phyloP scores from a whole-genome alignment of 1,284 basidiomycete species.

The Trametes polyzona region DNA sequence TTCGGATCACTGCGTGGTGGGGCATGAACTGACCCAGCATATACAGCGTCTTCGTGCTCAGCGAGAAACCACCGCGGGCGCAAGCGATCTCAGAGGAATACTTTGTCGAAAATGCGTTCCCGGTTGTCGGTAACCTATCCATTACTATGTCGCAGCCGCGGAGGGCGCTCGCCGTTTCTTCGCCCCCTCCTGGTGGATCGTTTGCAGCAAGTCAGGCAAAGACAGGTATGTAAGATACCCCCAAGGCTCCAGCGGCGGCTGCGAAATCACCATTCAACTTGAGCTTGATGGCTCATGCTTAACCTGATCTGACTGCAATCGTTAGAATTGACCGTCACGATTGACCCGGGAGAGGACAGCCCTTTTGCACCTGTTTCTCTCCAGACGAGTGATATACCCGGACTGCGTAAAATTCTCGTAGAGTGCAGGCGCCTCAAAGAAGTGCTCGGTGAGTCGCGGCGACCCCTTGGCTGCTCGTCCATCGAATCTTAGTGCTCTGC shows the following conservation, averaged over 20 bases:
- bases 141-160: slow-evolving; percentile 56
- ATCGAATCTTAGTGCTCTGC: not conserved
- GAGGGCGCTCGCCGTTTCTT: slow-evolving; percentile 28
- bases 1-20: too few relatives aligned
- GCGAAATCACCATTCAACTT: not conserved
- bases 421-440: slow-evolving; percentile 57
- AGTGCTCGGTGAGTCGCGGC: slow-evolving; percentile 35
- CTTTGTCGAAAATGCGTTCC: slow-evolving; percentile 49
- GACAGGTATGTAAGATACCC: slow-evolving; percentile 30
- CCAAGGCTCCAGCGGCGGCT: too few relatives aligned
- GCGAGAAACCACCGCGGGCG: slow-evolving; percentile 34
- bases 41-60: slow-evolving; percentile 41
- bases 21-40: not conserved
- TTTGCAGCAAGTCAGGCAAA: slow-evolving; percentile 25
- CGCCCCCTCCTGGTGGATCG: slow-evolving; percentile 13
- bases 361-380: slow-evolving; percentile 40
- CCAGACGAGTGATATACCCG: slow-evolving; percentile 50
- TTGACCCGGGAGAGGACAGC: slow-evolving; percentile 45
- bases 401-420: slow-evolving; percentile 46
- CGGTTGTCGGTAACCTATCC: slow-evolving; percentile 54
- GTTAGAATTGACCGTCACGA: slow-evolving; percentile 48
- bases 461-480: not conserved
- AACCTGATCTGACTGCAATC: not conserved
- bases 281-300: not conserved
- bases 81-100: slow-evolving; percentile 18